phyloP scores from a whole-genome alignment of 257 asterid species.

The Solanum lycopersicoides region DNA sequence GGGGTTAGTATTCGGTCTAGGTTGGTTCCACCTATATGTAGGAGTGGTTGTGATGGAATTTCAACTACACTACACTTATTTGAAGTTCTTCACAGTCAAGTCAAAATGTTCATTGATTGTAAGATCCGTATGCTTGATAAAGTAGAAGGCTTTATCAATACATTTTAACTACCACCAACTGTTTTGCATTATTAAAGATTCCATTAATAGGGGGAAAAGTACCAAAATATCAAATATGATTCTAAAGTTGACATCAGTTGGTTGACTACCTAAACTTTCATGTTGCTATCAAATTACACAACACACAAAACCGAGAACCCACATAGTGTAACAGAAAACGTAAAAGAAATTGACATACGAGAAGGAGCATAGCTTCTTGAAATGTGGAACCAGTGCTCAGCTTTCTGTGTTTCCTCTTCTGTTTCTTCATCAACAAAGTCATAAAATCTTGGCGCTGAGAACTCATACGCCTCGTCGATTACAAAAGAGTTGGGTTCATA shows the following conservation, averaged over 20 bases:
- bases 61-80: not conserved
- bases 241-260: not conserved
- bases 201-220: not conserved
- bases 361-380: conserved; percentile 69
- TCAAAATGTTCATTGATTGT: not conserved
- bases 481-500: conserved; percentile 27
- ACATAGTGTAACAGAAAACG: not conserved
- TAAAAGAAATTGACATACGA: conserved; percentile 46
- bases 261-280: not conserved
- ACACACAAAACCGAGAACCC: not conserved
- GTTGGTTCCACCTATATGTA: not conserved
- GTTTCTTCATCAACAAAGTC: conserved; percentile 67
- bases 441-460: conserved; percentile 65
- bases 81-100: not conserved
- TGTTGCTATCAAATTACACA: not conserved
- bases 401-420: conserved; percentile 40
- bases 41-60: not conserved
- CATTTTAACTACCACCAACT: not conserved
- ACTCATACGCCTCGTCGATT: conserved; percentile 71
- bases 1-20: not conserved
- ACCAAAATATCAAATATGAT: not conserved
- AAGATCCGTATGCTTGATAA: not conserved
- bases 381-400: conserved; percentile 80
- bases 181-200: not conserved
- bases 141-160: not conserved